Evolutionary conservation across 495 filamentous ascomycete species (phyloP).

Genomic region (Neurospora sp.): DNA sequence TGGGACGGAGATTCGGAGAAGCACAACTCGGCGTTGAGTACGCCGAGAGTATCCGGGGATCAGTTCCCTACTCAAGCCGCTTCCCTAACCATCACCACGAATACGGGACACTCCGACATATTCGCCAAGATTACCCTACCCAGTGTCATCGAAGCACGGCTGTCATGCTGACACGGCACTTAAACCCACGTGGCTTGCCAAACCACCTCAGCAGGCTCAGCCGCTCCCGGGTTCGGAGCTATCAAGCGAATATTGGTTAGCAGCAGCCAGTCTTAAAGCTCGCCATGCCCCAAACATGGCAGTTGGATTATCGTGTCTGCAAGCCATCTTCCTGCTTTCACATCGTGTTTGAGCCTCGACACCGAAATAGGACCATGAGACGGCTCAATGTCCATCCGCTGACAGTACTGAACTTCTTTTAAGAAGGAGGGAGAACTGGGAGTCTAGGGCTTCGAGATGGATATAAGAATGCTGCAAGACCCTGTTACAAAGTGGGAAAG

Average conservation of each 20-base stretch:
- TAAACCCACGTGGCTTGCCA: neutral
- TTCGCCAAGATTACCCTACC: neutral
- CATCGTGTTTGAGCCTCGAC: neutral
- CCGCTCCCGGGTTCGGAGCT: neutral
- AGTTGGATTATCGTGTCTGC: neutral
- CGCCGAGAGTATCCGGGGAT: too few relatives aligned
- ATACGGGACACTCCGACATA: neutral
- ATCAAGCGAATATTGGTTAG: neutral
- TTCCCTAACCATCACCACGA: too few relatives aligned
- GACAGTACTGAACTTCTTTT: too few relatives aligned
- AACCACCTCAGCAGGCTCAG: neutral
- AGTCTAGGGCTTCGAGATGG: too few relatives aligned
- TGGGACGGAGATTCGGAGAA: too few relatives aligned
- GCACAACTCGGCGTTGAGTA: too few relatives aligned
- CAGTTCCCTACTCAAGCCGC: too few relatives aligned
- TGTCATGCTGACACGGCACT: neutral
- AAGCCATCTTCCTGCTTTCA: neutral
- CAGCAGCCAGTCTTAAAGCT: neutral
- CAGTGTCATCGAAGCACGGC: neutral
- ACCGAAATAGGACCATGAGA: neutral
- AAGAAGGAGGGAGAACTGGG: too few relatives aligned
- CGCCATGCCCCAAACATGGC: neutral
- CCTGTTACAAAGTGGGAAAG: too few relatives aligned
- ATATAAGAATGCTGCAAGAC: too few relatives aligned
- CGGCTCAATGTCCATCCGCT: neutral